These are phyloP conservation scores for Mentha longifolia DNA, from an alignment of 257 asterid genomes.

Conservation along the genomic window DNA sequence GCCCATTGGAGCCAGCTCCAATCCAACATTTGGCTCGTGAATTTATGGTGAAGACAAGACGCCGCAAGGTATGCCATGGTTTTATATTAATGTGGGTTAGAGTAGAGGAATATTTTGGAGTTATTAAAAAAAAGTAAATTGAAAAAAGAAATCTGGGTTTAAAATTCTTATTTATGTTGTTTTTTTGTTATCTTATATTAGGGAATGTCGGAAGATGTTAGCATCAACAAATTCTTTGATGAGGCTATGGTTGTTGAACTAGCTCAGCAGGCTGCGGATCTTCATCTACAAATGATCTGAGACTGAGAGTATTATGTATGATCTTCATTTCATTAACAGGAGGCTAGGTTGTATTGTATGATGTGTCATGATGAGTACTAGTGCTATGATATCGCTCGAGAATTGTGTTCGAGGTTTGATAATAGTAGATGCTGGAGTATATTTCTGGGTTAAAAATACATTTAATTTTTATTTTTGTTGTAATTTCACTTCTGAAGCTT, in stretches of 20 bases:
- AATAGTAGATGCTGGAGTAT: too few species aligned
- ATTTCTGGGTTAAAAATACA: too few species aligned
- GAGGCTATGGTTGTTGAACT: slow-evolving; percentile 97
- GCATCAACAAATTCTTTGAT: slow-evolving; percentile 89
- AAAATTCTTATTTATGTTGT: background rate
- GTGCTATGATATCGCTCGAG: too few species aligned
- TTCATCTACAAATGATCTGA: slow-evolving; percentile 78
- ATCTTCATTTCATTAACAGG: too few species aligned
- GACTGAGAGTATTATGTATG: background rate
- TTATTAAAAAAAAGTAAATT: too few species aligned
- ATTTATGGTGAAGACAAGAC: slow-evolving; percentile 97
- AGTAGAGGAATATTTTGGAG: too few species aligned
- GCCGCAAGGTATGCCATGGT: slow-evolving; percentile 70
- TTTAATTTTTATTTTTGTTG: too few species aligned
- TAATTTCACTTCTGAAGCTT: too few species aligned
- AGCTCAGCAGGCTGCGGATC: slow-evolving; percentile 93
- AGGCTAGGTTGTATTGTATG: too few species aligned
- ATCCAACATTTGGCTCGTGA: slow-evolving; percentile 96
- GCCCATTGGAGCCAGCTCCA: slow-evolving; percentile 98
- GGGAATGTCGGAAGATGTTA: slow-evolving; percentile 98
- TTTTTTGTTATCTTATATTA: slow-evolving; percentile 31
- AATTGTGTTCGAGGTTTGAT: too few species aligned
- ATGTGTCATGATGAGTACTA: too few species aligned
- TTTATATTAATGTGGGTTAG: too few species aligned
- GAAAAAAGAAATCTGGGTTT: background rate